Evolutionary conservation across 805 yeast genomes (phyloP), one percentile per base, ranked within the genome.

Genomic region (Spathaspora girioi): DNA sequence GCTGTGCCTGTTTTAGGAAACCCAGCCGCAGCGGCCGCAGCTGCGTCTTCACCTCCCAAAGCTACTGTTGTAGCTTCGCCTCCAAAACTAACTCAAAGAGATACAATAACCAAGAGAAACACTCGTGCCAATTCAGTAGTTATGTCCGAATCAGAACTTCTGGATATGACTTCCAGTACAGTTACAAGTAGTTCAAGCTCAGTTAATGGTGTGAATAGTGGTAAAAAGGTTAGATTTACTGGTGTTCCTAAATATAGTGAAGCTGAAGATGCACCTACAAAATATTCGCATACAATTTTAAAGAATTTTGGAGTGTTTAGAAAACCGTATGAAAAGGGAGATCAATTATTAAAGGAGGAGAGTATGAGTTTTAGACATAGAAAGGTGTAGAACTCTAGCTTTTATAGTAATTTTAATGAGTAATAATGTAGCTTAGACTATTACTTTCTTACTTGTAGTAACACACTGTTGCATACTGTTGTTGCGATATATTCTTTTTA

Each of bases 231-330:
- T 10, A 60, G 85, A 31, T 81, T 81, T 54, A 66, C 66, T 4
- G 84, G 84, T 0, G 84, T 81, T 5, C 72, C 79, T 0, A 78
- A 72, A 47, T 81, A 78, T 50, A 59, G 74, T 1, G 80, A 75
- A 32, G 80, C 74, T 6, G 86, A 81, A 59, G 86, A 81, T 63
- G 81, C 80, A 0, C 84, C 84, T 1, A 69, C 81, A 9, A 64
- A 62, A 43, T 71, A 70, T 48, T 60, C 75, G 3, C 64, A 63
- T 49, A 60, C 63, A 19, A 67, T 75, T 12, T 55, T 75, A 29
- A 69, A 66, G 58, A 69, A 72, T 56, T 75, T 75, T 59, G 75
- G 76, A 0, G 65, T 67, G 17, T 68, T 72, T 52, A 64, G 60
- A 49, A 52, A 54, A 14, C 66, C 67, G 11, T 43, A 38, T 29